phyloP scores from a whole-genome alignment of 2,329 filamentous ascomycete species.

The Fusarium devonianum region DNA sequence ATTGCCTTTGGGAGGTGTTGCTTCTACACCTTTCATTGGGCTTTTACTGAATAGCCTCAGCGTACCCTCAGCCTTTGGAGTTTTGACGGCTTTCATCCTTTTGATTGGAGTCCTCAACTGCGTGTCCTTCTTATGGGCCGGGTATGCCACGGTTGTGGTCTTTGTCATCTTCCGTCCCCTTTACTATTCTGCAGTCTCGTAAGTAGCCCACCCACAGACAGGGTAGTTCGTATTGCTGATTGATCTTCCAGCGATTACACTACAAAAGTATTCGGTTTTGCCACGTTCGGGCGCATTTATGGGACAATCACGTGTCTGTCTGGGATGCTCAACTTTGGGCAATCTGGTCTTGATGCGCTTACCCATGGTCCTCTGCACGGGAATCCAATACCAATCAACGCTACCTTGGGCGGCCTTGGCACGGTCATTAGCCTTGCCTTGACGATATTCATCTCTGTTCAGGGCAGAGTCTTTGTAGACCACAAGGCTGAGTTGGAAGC shows the following conservation, averaged over 20 bases:
- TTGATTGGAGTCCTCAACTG: conserved; percentile 68
- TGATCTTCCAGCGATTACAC: conserved; percentile 64
- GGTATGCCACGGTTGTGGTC: conserved; percentile 70
- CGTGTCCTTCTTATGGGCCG: conserved; percentile 66
- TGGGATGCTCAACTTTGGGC: conserved; percentile 74
- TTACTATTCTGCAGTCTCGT: conserved; percentile 78
- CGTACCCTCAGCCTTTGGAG: conserved; percentile 64
- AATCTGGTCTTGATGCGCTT: conserved; percentile 72
- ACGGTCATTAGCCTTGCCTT: conserved; percentile 6
- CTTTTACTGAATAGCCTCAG: conserved; percentile 71
- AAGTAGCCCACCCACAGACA: conserved; percentile 33
- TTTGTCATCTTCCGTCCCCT: conserved; percentile 78
- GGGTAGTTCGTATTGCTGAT: background rate
- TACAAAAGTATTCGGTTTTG: conserved; percentile 82
- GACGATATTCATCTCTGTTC: conserved; percentile 13
- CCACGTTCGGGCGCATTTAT: conserved; percentile 82
- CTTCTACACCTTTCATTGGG: conserved; percentile 76
- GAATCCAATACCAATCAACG: conserved; percentile 21
- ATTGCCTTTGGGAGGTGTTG: conserved; percentile 72
- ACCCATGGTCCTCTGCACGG: conserved; percentile 51
- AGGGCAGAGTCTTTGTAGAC: conserved; percentile 22
- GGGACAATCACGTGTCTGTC: conserved; percentile 77
- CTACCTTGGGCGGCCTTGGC: conserved; percentile 4
- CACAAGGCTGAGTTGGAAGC: conserved; percentile 26
- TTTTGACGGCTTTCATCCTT: conserved; percentile 67